Percentiles rank a stretch among this genome's conserved stretches.
Evolutionary conservation across 2,329 filamentous ascomycete genomes (phyloP).

Genomic region (Bimuria novae-zelandiae): DNA sequence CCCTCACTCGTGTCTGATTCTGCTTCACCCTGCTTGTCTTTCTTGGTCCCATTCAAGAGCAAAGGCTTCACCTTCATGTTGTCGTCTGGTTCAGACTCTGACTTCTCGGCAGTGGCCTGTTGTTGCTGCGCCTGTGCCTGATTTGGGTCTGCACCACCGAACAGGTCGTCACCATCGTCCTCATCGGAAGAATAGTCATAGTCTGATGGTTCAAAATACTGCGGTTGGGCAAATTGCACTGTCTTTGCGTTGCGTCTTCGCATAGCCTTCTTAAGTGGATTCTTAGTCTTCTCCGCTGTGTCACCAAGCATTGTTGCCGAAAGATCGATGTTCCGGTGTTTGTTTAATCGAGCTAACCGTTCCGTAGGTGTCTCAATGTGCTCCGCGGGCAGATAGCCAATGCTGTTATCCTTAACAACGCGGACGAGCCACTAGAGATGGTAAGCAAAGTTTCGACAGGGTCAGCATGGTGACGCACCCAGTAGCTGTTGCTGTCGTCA

Average conservation of each 20-base stretch:
- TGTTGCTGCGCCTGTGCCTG: slow-evolving; percentile 23
- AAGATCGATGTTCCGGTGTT: slow-evolving; percentile 94
- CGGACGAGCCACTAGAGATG: slow-evolving; percentile 79
- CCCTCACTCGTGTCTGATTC: slow-evolving; percentile 33
- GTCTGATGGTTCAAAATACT: slow-evolving; percentile 86
- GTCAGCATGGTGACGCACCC: slow-evolving; percentile 40
- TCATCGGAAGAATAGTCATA: slow-evolving; percentile 84
- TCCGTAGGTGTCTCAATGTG: slow-evolving; percentile 99
- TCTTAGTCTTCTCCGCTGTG: slow-evolving; percentile 78
- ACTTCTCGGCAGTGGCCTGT: slow-evolving; percentile 27
- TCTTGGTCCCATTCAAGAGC: slow-evolving; percentile 41
- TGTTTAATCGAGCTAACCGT: slow-evolving; percentile 89
- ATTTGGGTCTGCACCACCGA: slow-evolving; percentile 44
- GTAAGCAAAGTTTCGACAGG: not conserved
- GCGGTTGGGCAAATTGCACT: slow-evolving; percentile 82
- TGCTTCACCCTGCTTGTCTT: slow-evolving; percentile 25
- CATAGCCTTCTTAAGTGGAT: slow-evolving; percentile 82
- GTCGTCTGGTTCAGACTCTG: slow-evolving; percentile 50
- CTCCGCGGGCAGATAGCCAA: slow-evolving; percentile 97
- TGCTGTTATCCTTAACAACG: slow-evolving; percentile 96
- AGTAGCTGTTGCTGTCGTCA: slow-evolving; percentile 99
- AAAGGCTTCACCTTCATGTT: slow-evolving; percentile 44
- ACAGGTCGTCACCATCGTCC: slow-evolving; percentile 58
- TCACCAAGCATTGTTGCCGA: slow-evolving; percentile 74
- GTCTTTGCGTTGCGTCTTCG: slow-evolving; percentile 81